Evolutionary conservation across 208 protist genomes (phyloP), one percentile per base, ranked within the genome.

Genomic region (Histomonas meleagridis): DNA sequence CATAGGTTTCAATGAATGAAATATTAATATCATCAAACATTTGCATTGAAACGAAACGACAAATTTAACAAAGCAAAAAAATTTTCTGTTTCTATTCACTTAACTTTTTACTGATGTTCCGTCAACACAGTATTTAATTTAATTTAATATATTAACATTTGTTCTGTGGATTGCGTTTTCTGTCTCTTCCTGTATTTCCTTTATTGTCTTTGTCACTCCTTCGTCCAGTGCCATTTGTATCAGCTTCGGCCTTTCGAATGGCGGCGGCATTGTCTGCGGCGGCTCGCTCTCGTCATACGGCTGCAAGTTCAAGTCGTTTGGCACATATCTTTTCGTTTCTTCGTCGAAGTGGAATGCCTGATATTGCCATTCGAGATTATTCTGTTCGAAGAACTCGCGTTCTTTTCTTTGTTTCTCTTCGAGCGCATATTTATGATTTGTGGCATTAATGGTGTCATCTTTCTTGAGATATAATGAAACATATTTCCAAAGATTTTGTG

Each of bases 341-440:
- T 26, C 16, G 3, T 32, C 23, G 38, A 38, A 86, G 38, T 86
- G 35, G 26, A 86, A 86, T 4, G 26, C n/a, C 18, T 86, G 76
- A 0, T 7, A 55, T 38, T 86, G 51, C 76, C 76, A 86, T 55
- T 86, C 76, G 16, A 86, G 2, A 55, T 86, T 51, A 38, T 86
- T 86, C 0, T 86, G 26, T 55, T 86, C 76, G 26, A 55, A 86
- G 26, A 57, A 55, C 10, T 55, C 55, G 32, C 76, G 23, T 38
- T 86, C 76, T 18, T 5, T 4, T 38, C 76, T 0, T 55, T 86
- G 76, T 28, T 86, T 86, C 7, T 86, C 76, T 86, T 86, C 76
- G 21, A 86, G 46, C 1, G 76, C 76, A 57, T 55, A 48, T 55
- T 86, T 86, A 48, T 86, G 76, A n/a, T 86, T 46, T 43, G 76